Evolutionary conservation across 2,329 filamentous ascomycete genomes (phyloP).

Genomic region (Zasmidium angulare): DNA sequence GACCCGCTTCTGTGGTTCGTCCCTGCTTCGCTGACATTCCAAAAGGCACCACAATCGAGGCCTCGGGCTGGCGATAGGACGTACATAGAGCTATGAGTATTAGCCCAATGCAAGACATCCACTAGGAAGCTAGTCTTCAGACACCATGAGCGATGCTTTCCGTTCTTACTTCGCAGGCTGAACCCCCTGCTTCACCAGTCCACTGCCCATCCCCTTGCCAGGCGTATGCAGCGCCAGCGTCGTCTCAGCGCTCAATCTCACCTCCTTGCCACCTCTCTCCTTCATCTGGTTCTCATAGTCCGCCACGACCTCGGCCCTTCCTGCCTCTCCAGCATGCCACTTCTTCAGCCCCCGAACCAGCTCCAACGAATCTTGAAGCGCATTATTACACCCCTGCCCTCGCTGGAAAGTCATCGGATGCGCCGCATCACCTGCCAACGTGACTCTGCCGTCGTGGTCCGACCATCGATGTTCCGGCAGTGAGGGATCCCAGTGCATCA

Average conservation of each 20-base stretch:
- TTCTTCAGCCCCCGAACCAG: constrained; percentile 1
- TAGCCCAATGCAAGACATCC: too few relatives aligned
- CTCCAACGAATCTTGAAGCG: constrained; percentile 37
- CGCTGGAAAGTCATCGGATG: constrained; percentile 47
- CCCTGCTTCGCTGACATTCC: too few relatives aligned
- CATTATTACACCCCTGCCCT: constrained; percentile 47
- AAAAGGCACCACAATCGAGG: too few relatives aligned
- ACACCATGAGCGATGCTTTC: too few relatives aligned
- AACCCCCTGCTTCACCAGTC: constrained; percentile 5
- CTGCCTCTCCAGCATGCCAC: neutral
- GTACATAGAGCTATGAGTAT: too few relatives aligned
- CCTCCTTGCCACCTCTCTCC: constrained; percentile 11
- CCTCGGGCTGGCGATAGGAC: too few relatives aligned
- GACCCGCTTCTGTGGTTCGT: too few relatives aligned
- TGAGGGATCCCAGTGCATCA: constrained; percentile 21
- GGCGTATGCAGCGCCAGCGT: constrained; percentile 5
- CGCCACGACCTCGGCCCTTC: neutral
- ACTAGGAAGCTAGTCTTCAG: too few relatives aligned
- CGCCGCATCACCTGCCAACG: constrained; percentile 39
- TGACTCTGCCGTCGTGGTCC: constrained; percentile 27
- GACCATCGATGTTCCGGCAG: constrained; percentile 22
- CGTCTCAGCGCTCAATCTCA: constrained; percentile 9
- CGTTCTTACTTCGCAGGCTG: neutral
- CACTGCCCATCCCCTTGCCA: neutral
- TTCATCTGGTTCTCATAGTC: constrained; percentile 13